Conservation (phyloP, 2,329 filamentous ascomycete genomes). For the Trichothecium sympodiale region DNA sequence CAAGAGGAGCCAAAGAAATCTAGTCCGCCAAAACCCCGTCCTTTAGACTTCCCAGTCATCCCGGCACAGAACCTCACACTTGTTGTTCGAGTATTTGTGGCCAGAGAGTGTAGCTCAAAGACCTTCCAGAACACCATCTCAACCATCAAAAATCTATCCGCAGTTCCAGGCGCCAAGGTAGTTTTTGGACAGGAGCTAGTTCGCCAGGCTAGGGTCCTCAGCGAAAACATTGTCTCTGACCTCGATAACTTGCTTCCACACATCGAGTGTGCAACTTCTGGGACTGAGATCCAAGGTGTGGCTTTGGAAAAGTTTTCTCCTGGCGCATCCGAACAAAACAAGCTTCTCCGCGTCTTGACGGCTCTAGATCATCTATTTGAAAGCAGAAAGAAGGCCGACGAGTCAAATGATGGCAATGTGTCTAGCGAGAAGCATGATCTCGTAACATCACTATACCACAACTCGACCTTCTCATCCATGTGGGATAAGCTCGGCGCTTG, state of each 20-base stretch:
- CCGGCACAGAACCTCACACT: conserved; percentile 82
- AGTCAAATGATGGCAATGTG: conserved; percentile 31
- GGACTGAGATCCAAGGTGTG: conserved; percentile 90
- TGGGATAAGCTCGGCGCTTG: conserved; percentile 91
- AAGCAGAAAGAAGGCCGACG: conserved; percentile 54
- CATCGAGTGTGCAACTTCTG: conserved; percentile 75
- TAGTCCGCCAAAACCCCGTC: conserved; percentile 25
- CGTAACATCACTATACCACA: conserved; percentile 79
- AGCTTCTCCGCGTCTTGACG: conserved; percentile 81
- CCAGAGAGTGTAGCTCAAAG: conserved; percentile 91
- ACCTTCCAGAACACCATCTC: conserved; percentile 96
- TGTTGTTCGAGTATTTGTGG: conserved; percentile 94
- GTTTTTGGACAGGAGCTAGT: conserved; percentile 91
- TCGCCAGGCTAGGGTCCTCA: conserved; percentile 72
- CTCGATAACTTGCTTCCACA: conserved; percentile 76
- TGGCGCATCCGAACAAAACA: conserved; percentile 91
- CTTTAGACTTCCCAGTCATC: conserved; percentile 70
- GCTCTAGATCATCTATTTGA: conserved; percentile 95
- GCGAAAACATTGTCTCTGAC: conserved; percentile 73
- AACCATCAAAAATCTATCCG: conserved; percentile 96
- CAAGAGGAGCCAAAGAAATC: conserved; percentile 25
- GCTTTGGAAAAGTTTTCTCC: conserved; percentile 93
- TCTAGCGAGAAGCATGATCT: conserved; percentile 68
- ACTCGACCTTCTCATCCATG: conserved; percentile 76
- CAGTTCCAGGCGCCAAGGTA: conserved; percentile 80